phyloP scores from a whole-genome alignment of 257 asterid genomes.

The Sherardia arvensis region DNA sequence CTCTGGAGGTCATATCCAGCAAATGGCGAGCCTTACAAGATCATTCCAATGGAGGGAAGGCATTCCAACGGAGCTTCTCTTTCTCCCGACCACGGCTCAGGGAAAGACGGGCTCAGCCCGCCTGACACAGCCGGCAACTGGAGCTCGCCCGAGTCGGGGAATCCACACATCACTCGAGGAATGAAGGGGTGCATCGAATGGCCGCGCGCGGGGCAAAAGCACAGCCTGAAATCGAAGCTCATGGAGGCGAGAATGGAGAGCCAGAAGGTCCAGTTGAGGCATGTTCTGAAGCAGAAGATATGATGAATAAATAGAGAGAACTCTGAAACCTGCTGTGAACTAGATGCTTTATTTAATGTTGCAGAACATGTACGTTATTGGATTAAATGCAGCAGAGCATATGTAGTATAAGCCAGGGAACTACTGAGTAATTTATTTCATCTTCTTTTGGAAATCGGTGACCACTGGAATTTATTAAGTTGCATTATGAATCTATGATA shows the following conservation, averaged over 20 bases:
- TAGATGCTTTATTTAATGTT: neutral
- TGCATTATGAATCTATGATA: no score
- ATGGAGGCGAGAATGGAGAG: conserved; percentile 81
- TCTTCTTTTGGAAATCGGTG: neutral
- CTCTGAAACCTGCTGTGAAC: neutral
- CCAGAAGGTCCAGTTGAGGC: conserved; percentile 82
- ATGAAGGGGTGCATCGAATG: conserved; percentile 90
- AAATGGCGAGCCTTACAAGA: conserved; percentile 47
- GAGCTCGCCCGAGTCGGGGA: conserved; percentile 57
- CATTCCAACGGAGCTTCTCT: conserved; percentile 27
- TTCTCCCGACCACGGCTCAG: conserved; percentile 45
- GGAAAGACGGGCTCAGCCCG: conserved; percentile 41
- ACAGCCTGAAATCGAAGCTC: conserved; percentile 63
- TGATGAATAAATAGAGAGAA: conserved; percentile 19
- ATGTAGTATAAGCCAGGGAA: neutral
- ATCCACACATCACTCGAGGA: conserved; percentile 54
- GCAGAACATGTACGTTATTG: neutral
- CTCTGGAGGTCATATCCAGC: conserved; percentile 41
- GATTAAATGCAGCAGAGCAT: neutral
- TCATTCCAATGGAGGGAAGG: conserved; percentile 33
- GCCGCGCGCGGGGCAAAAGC: conserved; percentile 58
- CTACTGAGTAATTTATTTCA: neutral
- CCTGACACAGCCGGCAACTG: conserved; percentile 48
- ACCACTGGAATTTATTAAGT: neutral
- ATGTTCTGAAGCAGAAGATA: conserved; percentile 83